phyloP scores from a whole-genome alignment of 2,329 filamentous ascomycete species.

The Xylariaceae sp. region DNA sequence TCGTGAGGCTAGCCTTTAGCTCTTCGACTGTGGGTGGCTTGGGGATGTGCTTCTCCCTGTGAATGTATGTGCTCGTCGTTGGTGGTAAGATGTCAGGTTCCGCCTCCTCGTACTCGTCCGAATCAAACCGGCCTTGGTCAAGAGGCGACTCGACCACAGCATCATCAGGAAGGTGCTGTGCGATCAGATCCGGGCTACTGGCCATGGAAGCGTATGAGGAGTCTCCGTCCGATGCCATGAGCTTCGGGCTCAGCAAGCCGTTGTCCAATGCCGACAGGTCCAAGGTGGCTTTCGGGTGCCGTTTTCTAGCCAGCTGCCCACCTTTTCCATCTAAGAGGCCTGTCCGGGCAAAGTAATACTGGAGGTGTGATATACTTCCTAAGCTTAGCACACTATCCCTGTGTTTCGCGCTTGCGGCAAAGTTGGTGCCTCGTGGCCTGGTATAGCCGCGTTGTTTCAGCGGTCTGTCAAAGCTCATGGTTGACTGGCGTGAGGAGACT shows the following conservation, averaged over 20 bases:
- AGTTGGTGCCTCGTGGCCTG: conserved; percentile 79
- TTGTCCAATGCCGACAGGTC: conserved; percentile 52
- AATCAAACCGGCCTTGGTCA: conserved; percentile 43
- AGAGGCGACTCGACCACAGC: conserved; percentile 46
- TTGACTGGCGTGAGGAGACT: conserved; percentile 42
- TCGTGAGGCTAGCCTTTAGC: conserved; percentile 60
- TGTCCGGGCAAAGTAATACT: conserved; percentile 96
- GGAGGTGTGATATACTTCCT: conserved; percentile 92
- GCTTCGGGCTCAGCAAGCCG: conserved; percentile 36
- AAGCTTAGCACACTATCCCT: conserved; percentile 94
- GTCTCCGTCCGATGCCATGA: conserved; percentile 47
- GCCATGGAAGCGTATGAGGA: conserved; percentile 56
- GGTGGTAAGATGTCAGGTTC: conserved; percentile 86
- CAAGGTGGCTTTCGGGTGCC: conserved; percentile 53
- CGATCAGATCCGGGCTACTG: conserved; percentile 51
- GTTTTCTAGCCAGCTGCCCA: conserved; percentile 72
- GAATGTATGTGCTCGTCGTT: conserved; percentile 91
- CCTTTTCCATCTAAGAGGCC: conserved; percentile 91
- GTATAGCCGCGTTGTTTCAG: conserved; percentile 72
- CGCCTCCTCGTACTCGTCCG: conserved; percentile 57
- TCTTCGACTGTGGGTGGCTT: conserved; percentile 79
- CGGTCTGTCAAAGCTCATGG: conserved; percentile 38
- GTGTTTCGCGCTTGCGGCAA: conserved; percentile 82
- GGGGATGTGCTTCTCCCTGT: conserved; percentile 72
- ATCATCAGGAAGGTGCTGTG: conserved; percentile 36